These are phyloP conservation scores for Letharia columbiana DNA, from an alignment of 495 filamentous ascomycete genomes.

Conservation along the genomic window DNA sequence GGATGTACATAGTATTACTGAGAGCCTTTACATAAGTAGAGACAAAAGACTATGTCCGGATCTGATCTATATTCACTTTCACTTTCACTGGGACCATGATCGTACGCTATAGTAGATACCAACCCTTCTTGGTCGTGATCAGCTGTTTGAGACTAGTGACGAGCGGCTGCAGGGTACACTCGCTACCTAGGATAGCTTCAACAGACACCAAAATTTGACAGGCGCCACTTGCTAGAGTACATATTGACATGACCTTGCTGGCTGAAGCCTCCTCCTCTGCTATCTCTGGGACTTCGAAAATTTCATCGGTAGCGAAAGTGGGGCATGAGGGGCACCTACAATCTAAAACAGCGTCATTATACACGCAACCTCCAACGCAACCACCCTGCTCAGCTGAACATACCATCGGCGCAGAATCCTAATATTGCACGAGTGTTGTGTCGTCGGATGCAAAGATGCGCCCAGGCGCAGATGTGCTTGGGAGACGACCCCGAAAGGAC, in stretches of 20 bases:
- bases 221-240: not conserved
- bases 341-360: not conserved
- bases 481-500: constrained; percentile 21
- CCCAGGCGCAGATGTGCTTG: constrained; percentile 16
- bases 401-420: not conserved
- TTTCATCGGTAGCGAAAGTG: not conserved
- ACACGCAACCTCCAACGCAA: not conserved
- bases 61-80: not conserved
- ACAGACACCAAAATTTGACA: not conserved
- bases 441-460: constrained; percentile 14
- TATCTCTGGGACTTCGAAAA: not conserved
- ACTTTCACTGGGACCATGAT: not conserved
- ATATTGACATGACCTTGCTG: not conserved
- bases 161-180: not conserved
- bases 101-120: not conserved
- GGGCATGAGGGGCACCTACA: constrained; percentile 2
- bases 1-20: constrained; percentile 12
- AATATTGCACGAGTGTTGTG: not conserved
- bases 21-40: constrained; percentile 6
- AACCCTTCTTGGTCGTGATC: not conserved
- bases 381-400: not conserved
- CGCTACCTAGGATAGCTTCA: not conserved
- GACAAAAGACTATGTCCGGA: not conserved
- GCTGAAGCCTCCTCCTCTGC: not conserved
- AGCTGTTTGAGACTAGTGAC: not conserved